A percentile compares a stretch with the other conserved stretches of the same genome.
Conservation (phyloP, 2,329 filamentous ascomycete species). For the Plectosphaerella cucumerina region DNA sequence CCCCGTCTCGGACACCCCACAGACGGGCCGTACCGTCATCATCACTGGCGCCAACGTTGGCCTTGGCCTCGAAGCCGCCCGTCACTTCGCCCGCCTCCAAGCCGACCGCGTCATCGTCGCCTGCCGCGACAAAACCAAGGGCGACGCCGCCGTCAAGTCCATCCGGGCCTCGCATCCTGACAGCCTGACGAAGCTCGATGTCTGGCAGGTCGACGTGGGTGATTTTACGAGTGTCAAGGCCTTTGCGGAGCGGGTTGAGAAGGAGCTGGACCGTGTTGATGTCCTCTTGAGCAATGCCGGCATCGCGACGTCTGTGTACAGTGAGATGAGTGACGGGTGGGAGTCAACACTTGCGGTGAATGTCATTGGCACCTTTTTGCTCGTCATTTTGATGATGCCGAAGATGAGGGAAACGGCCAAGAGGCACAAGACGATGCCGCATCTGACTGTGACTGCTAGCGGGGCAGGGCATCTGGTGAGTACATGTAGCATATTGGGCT, state of each 20-base stretch:
- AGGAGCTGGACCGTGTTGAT: constrained; percentile 28
- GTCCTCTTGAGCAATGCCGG: constrained; percentile 31
- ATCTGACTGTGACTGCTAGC: neutral
- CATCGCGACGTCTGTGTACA: constrained; percentile 12
- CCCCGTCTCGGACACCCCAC: constrained; percentile 14
- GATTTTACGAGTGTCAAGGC: constrained; percentile 16
- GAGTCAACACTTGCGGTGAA: constrained; percentile 42
- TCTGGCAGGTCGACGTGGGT: constrained; percentile 39
- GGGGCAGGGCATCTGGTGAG: neutral
- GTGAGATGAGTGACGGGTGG: constrained; percentile 27
- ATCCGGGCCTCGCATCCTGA: constrained; percentile 13
- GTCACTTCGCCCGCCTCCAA: constrained; percentile 20
- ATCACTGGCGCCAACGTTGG: constrained; percentile 7
- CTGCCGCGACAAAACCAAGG: constrained; percentile 31
- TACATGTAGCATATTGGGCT: too few relatives aligned
- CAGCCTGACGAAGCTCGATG: constrained; percentile 21
- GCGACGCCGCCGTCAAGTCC: constrained; percentile 29
- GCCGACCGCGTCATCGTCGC: constrained; percentile 32
- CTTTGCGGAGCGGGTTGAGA: constrained; percentile 27
- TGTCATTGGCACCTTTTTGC: constrained; percentile 39
- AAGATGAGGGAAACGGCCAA: constrained; percentile 30
- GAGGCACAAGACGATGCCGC: constrained; percentile 9
- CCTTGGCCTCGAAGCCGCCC: constrained; percentile 4
- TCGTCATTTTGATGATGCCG: constrained; percentile 38
- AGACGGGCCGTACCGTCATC: constrained; percentile 5